phyloP scores from a whole-genome alignment of 2,329 filamentous ascomycete species.

The Fusarium bulbicola region DNA sequence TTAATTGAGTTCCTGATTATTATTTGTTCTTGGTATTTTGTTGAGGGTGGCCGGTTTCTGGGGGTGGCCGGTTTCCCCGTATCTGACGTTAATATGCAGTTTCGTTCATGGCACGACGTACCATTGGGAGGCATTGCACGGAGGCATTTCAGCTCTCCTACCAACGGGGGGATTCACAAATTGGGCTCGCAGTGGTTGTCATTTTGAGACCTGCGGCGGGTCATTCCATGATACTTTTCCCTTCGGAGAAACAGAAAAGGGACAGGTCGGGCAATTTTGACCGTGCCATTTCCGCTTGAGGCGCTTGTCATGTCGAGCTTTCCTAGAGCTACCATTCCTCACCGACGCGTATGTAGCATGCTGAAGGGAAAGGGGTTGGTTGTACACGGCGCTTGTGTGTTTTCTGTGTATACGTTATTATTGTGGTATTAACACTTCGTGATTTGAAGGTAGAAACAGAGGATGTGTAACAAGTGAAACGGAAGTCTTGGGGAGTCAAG shows the following conservation, averaged over 20 bases:
- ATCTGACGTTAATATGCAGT: slow-evolving; percentile 6
- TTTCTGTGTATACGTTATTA: not conserved
- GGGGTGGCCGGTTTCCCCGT: too few species aligned
- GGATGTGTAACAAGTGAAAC: not conserved
- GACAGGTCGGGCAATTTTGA: slow-evolving; percentile 7
- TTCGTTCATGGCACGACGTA: not conserved
- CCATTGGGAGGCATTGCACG: slow-evolving; percentile 3
- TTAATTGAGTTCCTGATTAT: too few species aligned
- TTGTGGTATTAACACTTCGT: not conserved
- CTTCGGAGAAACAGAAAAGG: not conserved
- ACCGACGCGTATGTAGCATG: not conserved
- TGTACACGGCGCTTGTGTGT: slow-evolving; percentile 4
- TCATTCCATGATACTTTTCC: not conserved
- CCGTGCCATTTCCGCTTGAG: slow-evolving; percentile 23
- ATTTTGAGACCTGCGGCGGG: not conserved
- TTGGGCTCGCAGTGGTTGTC: slow-evolving; percentile 11
- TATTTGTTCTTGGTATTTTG: too few species aligned
- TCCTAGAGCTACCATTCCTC: slow-evolving; percentile 25
- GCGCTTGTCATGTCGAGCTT: slow-evolving; percentile 37
- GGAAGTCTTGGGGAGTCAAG: not conserved
- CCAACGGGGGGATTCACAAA: not conserved
- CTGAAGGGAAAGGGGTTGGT: slow-evolving; percentile 20
- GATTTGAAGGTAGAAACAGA: not conserved
- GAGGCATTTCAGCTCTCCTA: slow-evolving; percentile 8
- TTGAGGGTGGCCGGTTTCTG: too few species aligned